Base-by-base conservation (phyloP, 2,329 filamentous ascomycete genomes). In the Didymella arachidicola region DNA sequence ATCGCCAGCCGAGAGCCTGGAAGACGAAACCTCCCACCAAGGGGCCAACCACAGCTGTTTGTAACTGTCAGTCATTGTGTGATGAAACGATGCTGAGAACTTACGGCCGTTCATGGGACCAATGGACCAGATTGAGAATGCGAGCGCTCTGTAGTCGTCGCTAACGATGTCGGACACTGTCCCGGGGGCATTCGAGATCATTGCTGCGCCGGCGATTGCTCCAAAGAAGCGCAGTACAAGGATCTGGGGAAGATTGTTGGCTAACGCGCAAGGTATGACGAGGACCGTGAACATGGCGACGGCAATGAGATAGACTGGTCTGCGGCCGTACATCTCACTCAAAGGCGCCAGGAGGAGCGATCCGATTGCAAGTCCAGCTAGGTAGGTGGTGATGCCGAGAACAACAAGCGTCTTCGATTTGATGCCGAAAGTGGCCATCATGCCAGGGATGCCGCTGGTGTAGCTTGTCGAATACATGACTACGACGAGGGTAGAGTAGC, bases 121-220 rank as follows among this genome's bases (percentile, higher is more conserved):
- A 53, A 97, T 87, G 60, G 84, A 86, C 87, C 92, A 97, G 32
- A 96, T 82, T 4, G 88, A 91, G 77, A 97, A 92, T 41, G 89
- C 89, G n/a, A 95, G 79, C 2, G 92, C 91, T 16, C 93, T 87
- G 69, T 90, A 87, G 47, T 96, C 87, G 44, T 94, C 91, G 14
- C 84, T 83, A n/a, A 91, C 87, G 48, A 97, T 89, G 74, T 97
- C 93, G 27, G 90, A 88, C 11, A 97, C 85, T 7, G 89, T 92
- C 2, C 93, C 93, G 0, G 93, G 92, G 1, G 89, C 87, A 72
- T 96, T 96, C 12, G 88, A 87, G 26, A 97, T 88, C 86, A 96
- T 90, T 41, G 90, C 91, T 6, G 91, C 86, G 3, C 91, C 90
- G 50, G 88, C 91, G 54, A 92, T 77, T 7, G 89, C 89, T 29